phyloP scores from a whole-genome alignment of 257 asterid genomes.

The Vinca minor region DNA sequence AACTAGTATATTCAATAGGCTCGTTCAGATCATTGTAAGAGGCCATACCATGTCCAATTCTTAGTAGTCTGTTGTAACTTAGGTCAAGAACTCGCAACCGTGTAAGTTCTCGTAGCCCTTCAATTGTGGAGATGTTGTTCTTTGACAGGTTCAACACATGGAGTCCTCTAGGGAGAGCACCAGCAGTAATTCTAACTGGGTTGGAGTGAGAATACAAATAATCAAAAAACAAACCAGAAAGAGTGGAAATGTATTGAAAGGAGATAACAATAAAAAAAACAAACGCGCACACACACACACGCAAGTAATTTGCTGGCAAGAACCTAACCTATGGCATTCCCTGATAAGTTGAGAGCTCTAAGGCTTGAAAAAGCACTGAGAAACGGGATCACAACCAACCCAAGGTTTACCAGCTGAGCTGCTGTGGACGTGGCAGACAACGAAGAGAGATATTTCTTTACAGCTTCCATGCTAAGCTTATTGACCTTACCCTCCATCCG shows the following conservation, averaged over 20 bases:
- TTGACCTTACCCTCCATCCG: conserved; percentile 46
- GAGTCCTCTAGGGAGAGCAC: conserved; percentile 93
- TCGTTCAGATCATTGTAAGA: too few species aligned
- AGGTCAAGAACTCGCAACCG: conserved; percentile 93
- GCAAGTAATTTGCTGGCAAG: conserved; percentile 1
- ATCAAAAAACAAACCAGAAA: conserved; percentile 2
- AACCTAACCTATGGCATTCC: conserved; percentile 75
- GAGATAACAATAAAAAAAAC: background rate
- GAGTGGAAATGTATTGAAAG: background rate
- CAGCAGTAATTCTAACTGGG: conserved; percentile 78
- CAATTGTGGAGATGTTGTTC: conserved; percentile 74
- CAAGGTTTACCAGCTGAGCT: conserved; percentile 83
- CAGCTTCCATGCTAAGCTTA: conserved; percentile 62
- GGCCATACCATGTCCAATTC: conserved; percentile 86
- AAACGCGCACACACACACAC: too few species aligned
- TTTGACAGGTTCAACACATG: conserved; percentile 79
- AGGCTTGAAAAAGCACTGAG: conserved; percentile 75
- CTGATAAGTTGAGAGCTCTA: conserved; percentile 80
- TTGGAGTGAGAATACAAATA: conserved; percentile 10
- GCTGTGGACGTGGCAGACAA: conserved; percentile 60
- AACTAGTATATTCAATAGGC: too few species aligned
- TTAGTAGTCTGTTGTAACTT: conserved; percentile 77
- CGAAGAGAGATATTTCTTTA: conserved; percentile 75
- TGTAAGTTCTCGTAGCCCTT: conserved; percentile 86
- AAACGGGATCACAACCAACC: conserved; percentile 80